phyloP scores from a whole-genome alignment of 164 flowering plant species.

The Liquidambar formosana region DNA sequence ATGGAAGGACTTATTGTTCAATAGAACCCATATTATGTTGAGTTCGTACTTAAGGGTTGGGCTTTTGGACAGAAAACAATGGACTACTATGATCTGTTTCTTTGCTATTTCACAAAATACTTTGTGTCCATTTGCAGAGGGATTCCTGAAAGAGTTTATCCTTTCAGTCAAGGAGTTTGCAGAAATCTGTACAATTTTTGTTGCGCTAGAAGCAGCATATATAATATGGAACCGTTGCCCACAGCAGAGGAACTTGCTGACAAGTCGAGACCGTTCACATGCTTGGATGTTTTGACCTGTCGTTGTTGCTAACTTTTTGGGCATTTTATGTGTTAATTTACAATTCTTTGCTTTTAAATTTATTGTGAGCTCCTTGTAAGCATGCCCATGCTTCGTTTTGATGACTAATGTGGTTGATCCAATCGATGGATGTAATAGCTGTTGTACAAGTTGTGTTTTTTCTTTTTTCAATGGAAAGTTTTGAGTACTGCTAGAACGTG shows the following conservation, averaged over 20 bases:
- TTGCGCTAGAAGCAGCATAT: slow-evolving; percentile 39
- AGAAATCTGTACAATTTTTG: slow-evolving; percentile 73
- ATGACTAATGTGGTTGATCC: not conserved
- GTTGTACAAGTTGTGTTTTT: too few relatives aligned
- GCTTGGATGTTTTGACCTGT: slow-evolving; percentile 59
- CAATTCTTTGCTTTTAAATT: not conserved
- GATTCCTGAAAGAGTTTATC: slow-evolving; percentile 84
- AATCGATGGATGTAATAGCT: not conserved
- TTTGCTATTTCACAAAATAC: too few relatives aligned
- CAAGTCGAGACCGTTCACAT: slow-evolving; percentile 69
- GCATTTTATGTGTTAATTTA: not conserved
- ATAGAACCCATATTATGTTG: too few relatives aligned
- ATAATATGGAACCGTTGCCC: slow-evolving; percentile 67
- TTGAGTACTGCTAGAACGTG: too few relatives aligned
- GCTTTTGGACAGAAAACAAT: too few relatives aligned
- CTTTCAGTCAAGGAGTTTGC: slow-evolving; percentile 84
- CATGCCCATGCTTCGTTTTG: not conserved
- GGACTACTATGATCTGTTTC: too few relatives aligned
- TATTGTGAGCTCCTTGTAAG: not conserved
- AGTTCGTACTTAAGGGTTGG: too few relatives aligned
- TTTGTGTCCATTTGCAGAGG: slow-evolving; percentile 41
- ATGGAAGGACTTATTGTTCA: too few relatives aligned
- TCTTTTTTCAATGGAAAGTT: too few relatives aligned
- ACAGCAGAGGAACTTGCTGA: slow-evolving; percentile 59
- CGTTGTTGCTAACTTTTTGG: slow-evolving; percentile 59